Evolutionary conservation across 106 monocot species (phyloP), one percentile per base, ranked within the genome.

Genomic region (Platanthera zijinensis): DNA sequence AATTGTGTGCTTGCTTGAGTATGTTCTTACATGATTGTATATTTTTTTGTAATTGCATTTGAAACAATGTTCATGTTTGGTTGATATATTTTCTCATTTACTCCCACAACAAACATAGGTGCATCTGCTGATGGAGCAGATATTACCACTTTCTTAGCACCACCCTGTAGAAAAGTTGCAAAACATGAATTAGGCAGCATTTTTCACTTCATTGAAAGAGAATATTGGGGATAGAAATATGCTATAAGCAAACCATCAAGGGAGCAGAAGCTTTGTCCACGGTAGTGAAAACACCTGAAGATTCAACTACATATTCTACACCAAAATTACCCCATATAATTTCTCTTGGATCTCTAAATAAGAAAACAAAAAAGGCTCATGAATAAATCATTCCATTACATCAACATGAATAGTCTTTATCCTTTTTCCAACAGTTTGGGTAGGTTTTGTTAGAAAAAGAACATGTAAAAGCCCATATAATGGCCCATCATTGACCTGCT

Each of bases 91-190:
- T 84, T 81, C 78, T 96, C 96, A 78, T 96, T 96, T 21, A 96
- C 93, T 64, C 96, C 96, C 82, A 96, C 89, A 71, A 96, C 96
- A 82, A 96, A 96, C 96, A 96, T 96, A 14, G 96, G 96, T 2
- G 96, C 96, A 86, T 96, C 90, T 78, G 89, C 96, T 50, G 96
- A 96, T 67, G 96, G 96, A 59, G 96, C 96, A 8, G 96, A 96
- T 79, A 96, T 96, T 13, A 96, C 95, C 73, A 96, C 95, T 82
- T 96, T 96, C 74, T 92, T 96, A 30, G 95, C 92, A 69, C 96
- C 96, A 74, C 93, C 93, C 96, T 93, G 71, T 13, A 73, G 11
- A 64, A 78, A 75, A 76, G 45, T 52, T 72, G 7, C 19, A 50
- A 18, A 50, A 30, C 7, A 66, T 28, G 30, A 57, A 9, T 53